These are phyloP conservation scores for Ramaria rubella DNA, from an alignment of 768 basidiomycete genomes.

Conservation along the genomic window DNA sequence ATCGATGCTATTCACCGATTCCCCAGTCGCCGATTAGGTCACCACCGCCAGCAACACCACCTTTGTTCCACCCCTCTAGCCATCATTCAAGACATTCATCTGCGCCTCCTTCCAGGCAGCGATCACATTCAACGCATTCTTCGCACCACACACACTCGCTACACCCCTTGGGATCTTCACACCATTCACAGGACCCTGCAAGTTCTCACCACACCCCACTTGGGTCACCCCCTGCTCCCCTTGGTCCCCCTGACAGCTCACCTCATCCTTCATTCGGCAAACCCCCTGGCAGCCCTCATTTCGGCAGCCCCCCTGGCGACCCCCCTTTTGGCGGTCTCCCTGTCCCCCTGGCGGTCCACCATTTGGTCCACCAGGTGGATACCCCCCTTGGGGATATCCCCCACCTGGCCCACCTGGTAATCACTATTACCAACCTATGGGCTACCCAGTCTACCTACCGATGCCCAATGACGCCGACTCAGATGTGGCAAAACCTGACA, in stretches of 20 bases:
- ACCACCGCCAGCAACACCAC: too few species aligned
- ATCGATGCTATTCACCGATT: too few species aligned
- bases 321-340: not conserved
- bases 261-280: not conserved
- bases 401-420: not conserved
- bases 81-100: too few species aligned
- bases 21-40: too few species aligned
- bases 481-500: not conserved
- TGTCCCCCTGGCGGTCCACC: not conserved
- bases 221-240: not conserved
- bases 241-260: not conserved
- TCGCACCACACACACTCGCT: too few species aligned
- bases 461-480: not conserved
- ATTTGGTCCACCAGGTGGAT: not conserved
- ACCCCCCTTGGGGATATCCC: too few species aligned
- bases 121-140: too few species aligned
- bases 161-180: too few species aligned
- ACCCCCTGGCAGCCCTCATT: not conserved
- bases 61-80: too few species aligned
- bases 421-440: not conserved
- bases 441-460: not conserved
- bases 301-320: not conserved
- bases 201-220: not conserved
- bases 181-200: too few species aligned
- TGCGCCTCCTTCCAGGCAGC: too few species aligned